Evolutionary conservation across 768 basidiomycete species (phyloP).

Genomic region (Lactarius deliciosus): DNA sequence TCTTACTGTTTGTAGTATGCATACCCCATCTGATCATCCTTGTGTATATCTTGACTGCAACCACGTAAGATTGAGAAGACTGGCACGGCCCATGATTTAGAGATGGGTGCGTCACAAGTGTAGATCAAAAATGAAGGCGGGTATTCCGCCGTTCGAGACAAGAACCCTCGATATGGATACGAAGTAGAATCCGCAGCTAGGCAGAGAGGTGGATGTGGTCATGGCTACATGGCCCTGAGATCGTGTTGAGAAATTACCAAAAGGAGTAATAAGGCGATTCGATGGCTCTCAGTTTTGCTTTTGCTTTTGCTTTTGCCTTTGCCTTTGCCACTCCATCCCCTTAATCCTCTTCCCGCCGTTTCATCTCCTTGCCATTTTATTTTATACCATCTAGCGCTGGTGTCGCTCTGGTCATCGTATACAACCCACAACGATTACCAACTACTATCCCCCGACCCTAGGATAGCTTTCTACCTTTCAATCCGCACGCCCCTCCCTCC

Average conservation of each 20-base stretch:
- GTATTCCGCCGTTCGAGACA: background rate
- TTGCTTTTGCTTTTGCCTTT: background rate
- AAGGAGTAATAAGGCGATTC: background rate
- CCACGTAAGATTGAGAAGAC: no score
- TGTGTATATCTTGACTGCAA: background rate
- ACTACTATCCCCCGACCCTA: conserved; percentile 12
- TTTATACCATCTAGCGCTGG: conserved; percentile 34
- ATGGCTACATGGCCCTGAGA: background rate
- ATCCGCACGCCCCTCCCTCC: conserved; percentile 2
- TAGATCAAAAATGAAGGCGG: no score
- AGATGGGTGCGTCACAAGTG: no score
- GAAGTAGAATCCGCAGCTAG: background rate
- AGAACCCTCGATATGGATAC: background rate
- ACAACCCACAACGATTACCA: conserved; percentile 14
- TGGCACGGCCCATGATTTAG: no score
- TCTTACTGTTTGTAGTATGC: background rate
- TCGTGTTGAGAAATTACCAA: conserved; percentile 1
- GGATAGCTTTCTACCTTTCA: conserved; percentile 23
- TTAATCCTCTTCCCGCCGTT: conserved; percentile 19
- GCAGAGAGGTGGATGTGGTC: background rate
- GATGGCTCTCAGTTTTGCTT: background rate
- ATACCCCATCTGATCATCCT: background rate
- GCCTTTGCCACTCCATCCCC: background rate
- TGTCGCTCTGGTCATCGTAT: conserved; percentile 26
- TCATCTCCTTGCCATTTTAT: conserved; percentile 31